phyloP scores from a whole-genome alignment of 106 monocot species.

The Acorus gramineus region DNA sequence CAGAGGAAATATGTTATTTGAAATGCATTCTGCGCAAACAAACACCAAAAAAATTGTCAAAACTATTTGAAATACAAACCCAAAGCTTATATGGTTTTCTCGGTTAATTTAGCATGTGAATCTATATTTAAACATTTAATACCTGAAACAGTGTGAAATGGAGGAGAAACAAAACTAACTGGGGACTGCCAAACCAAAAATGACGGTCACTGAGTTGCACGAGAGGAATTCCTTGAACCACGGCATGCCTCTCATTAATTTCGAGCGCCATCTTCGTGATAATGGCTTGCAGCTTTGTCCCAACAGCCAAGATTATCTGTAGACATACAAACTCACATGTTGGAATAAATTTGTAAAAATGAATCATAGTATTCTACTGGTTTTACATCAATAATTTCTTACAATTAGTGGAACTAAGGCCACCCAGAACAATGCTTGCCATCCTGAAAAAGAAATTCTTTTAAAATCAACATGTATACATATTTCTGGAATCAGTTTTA shows the following conservation, averaged over 20 bases:
- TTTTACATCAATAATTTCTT: slow-evolving; percentile 10
- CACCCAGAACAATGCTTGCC: slow-evolving; percentile 63
- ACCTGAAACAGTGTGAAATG: slow-evolving; percentile 83
- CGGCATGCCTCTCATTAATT: slow-evolving; percentile 57
- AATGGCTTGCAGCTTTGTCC: slow-evolving; percentile 73
- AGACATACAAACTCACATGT: background rate
- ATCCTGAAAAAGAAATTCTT: slow-evolving; percentile 34
- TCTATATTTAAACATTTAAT: too few relatives aligned
- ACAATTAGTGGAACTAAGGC: slow-evolving; percentile 71
- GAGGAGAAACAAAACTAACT: slow-evolving; percentile 48
- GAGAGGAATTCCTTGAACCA: slow-evolving; percentile 78
- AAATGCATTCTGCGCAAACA: slow-evolving; percentile 72
- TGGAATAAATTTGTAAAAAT: background rate
- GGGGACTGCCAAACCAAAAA: slow-evolving; percentile 65
- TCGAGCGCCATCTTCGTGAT: slow-evolving; percentile 72
- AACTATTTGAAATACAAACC: background rate
- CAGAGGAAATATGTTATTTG: slow-evolving; percentile 77
- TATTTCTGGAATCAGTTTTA: too few relatives aligned
- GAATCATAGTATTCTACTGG: too few relatives aligned
- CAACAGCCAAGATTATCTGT: slow-evolving; percentile 68
- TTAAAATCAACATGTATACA: background rate
- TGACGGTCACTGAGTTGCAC: slow-evolving; percentile 59
- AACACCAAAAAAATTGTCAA: background rate
- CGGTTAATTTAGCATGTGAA: background rate
- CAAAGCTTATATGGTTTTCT: background rate